phyloP scores from a whole-genome alignment of 805 yeast species.

The Ascoidea tarda region DNA sequence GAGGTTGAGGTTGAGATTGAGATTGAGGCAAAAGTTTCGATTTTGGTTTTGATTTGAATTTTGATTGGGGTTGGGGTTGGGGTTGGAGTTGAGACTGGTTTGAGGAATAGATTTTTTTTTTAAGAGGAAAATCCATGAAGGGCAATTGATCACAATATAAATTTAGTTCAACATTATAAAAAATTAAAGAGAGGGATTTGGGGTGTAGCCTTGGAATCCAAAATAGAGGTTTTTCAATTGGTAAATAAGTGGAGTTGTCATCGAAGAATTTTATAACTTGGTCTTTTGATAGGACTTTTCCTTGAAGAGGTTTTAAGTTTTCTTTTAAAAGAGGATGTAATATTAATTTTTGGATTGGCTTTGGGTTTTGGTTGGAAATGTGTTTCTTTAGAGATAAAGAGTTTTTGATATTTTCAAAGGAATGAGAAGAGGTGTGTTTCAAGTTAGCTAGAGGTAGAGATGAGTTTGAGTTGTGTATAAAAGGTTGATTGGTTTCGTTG shows the following conservation, averaged over 20 bases:
- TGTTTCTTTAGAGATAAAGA: neutral
- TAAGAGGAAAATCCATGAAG: constrained; percentile 11
- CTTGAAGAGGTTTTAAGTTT: constrained; percentile 2
- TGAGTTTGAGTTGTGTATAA: too few species aligned
- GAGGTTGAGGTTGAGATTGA: too few species aligned
- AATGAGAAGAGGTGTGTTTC: constrained; percentile 11
- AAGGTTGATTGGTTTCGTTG: too few species aligned
- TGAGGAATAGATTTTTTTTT: too few species aligned
- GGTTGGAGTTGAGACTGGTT: too few species aligned
- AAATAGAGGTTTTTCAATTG: constrained; percentile 18
- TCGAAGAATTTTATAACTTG: constrained; percentile 24
- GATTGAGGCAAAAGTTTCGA: neutral
- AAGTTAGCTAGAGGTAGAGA: neutral
- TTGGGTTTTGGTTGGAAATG: neutral
- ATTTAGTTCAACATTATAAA: constrained; percentile 45
- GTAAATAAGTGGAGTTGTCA: constrained; percentile 14
- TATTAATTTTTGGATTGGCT: too few species aligned
- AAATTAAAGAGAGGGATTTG: constrained; percentile 35
- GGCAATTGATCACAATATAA: constrained; percentile 49
- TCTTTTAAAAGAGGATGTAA: too few species aligned
- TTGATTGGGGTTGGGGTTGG: too few species aligned
- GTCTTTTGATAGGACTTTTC: constrained; percentile 19
- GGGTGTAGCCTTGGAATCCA: constrained; percentile 55
- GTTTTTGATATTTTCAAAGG: constrained; percentile 19
- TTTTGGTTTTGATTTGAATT: neutral